Base-by-base conservation (phyloP, 2,329 filamentous ascomycete genomes). In the Colletotrichum echinochloae region DNA sequence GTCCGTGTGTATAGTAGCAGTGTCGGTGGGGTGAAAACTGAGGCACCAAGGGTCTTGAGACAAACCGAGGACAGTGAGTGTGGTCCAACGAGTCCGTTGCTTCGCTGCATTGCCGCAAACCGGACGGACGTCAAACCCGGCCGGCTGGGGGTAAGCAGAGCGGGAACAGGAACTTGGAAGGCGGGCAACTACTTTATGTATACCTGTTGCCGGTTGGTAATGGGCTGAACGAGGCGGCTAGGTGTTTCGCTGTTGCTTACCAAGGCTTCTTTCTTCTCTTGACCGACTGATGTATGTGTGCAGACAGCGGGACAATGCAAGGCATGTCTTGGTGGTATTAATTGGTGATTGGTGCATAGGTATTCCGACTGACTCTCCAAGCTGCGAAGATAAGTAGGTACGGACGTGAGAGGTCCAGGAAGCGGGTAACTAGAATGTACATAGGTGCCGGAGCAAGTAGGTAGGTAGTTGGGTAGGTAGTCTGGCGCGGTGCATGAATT, bases 41-140 rank as follows among this genome's bases (percentile, higher is more conserved):
- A 67, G 30, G 67, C 67, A 62, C 67, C 67, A 62, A 54, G 67
- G 64, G 67, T 67, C 67, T 70, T 67, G 64, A 56, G 66, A 66
- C 55, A 70, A 56, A 51, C 54, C 37, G 49, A 33, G 39, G 41
- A 33, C n/a, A 64, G 54, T 23, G 60, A 64, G 54, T 23, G 60
- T 46, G 41, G 44, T 49, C 41, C 54, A 49, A 48, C 55, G 48
- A 48, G 20, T 28, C 26, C 16, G 57, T 30, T 49, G 57, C 30
- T 26, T 49, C 33, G 28, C 41, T 35, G 28, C 41, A 35, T 60
- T 44, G 52, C 46, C 39, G 62, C 30, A 35, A 35, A 12, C 51
- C 30, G 5, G 51, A 12, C 51, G 20, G 51, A 5, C 30, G 18
- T 33, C 20, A 12, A 12, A 46, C 49, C 66, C 62, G 49, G 41